Evolutionary conservation across 164 flowering plant genomes (phyloP).

Genomic region (Hamamelis virginiana): DNA sequence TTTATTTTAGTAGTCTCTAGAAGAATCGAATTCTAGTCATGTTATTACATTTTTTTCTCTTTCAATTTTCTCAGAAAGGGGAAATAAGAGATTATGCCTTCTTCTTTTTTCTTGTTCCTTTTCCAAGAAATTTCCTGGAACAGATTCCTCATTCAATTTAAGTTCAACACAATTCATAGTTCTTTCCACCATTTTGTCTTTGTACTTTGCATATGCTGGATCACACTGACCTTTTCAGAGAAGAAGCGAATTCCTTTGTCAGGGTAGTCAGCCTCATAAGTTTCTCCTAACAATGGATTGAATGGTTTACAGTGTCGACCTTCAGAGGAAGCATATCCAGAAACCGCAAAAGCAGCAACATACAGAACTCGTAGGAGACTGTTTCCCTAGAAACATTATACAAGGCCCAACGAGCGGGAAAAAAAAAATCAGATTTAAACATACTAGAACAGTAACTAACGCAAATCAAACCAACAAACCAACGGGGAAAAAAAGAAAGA

Average conservation of each 20-base stretch:
- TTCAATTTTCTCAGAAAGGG: not conserved
- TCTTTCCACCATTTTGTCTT: not conserved
- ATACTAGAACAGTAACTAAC: not conserved
- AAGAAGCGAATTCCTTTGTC: slow-evolving; percentile 92
- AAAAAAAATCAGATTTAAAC: not conserved
- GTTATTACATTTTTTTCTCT: not conserved
- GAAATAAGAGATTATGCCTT: not conserved
- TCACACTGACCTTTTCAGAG: slow-evolving; percentile 81
- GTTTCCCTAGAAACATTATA: slow-evolving; percentile 60
- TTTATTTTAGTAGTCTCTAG: not conserved
- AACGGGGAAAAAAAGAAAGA: no score
- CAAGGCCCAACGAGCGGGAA: not conserved
- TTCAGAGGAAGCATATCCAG: slow-evolving; percentile 93
- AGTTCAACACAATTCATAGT: not conserved
- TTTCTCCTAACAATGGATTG: slow-evolving; percentile 95
- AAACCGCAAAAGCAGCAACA: slow-evolving; percentile 97
- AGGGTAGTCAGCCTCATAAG: slow-evolving; percentile 96
- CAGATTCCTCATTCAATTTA: not conserved
- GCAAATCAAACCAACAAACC: not conserved
- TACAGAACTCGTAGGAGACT: slow-evolving; percentile 68
- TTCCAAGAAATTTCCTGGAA: not conserved
- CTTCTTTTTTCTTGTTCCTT: not conserved
- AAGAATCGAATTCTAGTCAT: not conserved
- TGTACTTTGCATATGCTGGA: not conserved
- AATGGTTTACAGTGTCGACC: slow-evolving; percentile 95